Percentiles rank a stretch among this genome's conserved stretches.
Evolutionary conservation across 139 green algal genomes (phyloP).

Genomic region (Nannochloris sp.): DNA sequence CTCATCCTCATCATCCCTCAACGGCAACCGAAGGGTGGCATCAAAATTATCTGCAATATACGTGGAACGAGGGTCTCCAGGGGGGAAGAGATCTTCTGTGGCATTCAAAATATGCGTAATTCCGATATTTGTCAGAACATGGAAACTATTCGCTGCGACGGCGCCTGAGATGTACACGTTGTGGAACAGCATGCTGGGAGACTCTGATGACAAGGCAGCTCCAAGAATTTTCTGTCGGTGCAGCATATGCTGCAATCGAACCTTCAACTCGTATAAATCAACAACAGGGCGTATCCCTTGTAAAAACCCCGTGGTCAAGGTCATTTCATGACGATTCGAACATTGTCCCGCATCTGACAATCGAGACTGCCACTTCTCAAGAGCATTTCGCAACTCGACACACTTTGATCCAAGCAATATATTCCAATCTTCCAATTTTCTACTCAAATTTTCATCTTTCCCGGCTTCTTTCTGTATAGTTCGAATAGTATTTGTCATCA

Average conservation of each 20-base stretch:
- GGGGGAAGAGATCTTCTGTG: slow-evolving; percentile 41
- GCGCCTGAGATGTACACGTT: slow-evolving; percentile 66
- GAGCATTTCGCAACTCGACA: slow-evolving; percentile 42
- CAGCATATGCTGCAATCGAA: slow-evolving; percentile 77
- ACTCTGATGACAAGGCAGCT: slow-evolving; percentile 40
- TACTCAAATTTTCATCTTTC: slow-evolving; percentile 29
- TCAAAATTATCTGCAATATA: neutral
- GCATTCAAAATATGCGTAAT: slow-evolving; percentile 83
- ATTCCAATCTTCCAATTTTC: slow-evolving; percentile 36
- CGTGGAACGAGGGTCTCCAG: neutral
- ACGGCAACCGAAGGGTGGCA: slow-evolving; percentile 34
- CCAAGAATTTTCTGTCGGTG: slow-evolving; percentile 57
- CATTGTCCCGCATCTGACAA: slow-evolving; percentile 13
- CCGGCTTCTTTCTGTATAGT: slow-evolving; percentile 37
- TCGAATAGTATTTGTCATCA: slow-evolving; percentile 39
- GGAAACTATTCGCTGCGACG: slow-evolving; percentile 56
- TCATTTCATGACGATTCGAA: neutral
- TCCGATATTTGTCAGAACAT: slow-evolving; percentile 68
- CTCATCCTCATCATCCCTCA: slow-evolving; percentile 71
- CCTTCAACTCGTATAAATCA: slow-evolving; percentile 80
- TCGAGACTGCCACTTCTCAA: slow-evolving; percentile 62
- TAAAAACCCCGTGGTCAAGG: slow-evolving; percentile 74
- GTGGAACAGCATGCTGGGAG: slow-evolving; percentile 40
- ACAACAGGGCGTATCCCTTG: slow-evolving; percentile 70
- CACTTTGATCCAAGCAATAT: slow-evolving; percentile 25